Evolutionary conservation across 257 asterid species (phyloP), one percentile per base, ranked within the genome.

Genomic region (Nicotiana knightiana): DNA sequence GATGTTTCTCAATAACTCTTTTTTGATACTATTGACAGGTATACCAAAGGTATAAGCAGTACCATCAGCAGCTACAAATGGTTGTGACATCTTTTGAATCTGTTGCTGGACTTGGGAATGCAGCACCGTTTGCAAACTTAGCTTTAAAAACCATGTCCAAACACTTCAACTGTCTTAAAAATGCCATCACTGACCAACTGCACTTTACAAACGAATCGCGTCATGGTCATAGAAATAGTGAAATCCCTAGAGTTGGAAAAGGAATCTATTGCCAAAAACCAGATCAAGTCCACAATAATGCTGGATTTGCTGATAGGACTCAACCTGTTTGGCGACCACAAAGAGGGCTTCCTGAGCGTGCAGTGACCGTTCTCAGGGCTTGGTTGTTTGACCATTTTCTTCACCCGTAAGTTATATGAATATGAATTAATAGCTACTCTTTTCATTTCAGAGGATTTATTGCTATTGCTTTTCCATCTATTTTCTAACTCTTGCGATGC

Each of bases 311-410:
- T 87, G 17, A 64, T 76, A 17, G 91, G 89, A 55, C 88, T 54
- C 97, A 90, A 62, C 98, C 98, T 17, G 93, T 94, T 37, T 96
- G 99, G 99, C 91, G 99, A 3, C 98, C 99, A 3, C 99, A 96
- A 84, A 82, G 98, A 86, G 99, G 99, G 3, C 97, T 96, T 9
- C 99, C 99, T 0, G 99, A 96, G 83, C 97, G 93, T 26, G 99
- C 99, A 80, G 99, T 96, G 3, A 85, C 94, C 3, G 98, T 96
- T 54, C 98, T 96, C 9, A 93, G 97, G 2, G 91, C 98, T 11
- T 96, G 99, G 99, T 61, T 96, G 83, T 96, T 94, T 68, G 99
- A 94, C 57, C 99, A 96, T 84, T 96, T 96, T 76, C 86, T 96
- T 24, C 99, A 96, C 87, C 99, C 99, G 99, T 96, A 89, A 92